Evolutionary conservation across 75 land plant species (phyloP).

Genomic region (Isoetes taiwanensis): DNA sequence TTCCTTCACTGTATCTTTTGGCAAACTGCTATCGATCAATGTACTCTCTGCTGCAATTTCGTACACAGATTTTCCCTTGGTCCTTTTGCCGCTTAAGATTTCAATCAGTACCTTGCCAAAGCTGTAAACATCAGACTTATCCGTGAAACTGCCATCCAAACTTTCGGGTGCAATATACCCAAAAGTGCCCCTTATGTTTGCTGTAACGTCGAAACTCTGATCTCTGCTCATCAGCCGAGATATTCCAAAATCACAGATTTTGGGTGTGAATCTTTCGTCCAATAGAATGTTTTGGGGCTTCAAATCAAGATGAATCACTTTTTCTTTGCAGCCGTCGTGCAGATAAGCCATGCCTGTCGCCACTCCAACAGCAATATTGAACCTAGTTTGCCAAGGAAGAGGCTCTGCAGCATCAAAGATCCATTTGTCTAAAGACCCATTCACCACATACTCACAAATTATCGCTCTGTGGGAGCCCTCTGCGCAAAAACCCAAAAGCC

Average conservation of each 20-base stretch:
- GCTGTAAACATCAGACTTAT: too few relatives aligned
- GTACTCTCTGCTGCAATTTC: too few relatives aligned
- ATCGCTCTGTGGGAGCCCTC: not conserved
- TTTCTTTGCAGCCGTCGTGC: constrained; percentile 13
- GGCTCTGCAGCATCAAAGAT: too few relatives aligned
- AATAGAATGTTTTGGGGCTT: constrained; percentile 16
- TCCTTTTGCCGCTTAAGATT: too few relatives aligned
- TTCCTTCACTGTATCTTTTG: too few relatives aligned
- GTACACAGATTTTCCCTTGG: too few relatives aligned
- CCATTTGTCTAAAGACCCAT: constrained; percentile 4
- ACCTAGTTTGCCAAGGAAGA: too few relatives aligned
- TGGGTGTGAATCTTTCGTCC: not conserved
- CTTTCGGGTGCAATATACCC: constrained; percentile 13
- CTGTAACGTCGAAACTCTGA: not conserved
- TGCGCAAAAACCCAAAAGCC: not conserved
- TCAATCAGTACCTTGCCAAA: too few relatives aligned
- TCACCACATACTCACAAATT: not conserved
- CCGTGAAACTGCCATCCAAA: too few relatives aligned
- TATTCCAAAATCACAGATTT: too few relatives aligned
- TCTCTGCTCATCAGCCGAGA: not conserved
- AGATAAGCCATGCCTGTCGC: constrained; percentile 17
- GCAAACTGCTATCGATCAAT: too few relatives aligned
- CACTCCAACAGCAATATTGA: constrained; percentile 11
- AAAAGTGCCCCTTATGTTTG: not conserved
- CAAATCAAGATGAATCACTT: constrained; percentile 17